Base-by-base conservation (phyloP, 129 eudicot genomes). In the Smallanthus sonchifolius region DNA sequence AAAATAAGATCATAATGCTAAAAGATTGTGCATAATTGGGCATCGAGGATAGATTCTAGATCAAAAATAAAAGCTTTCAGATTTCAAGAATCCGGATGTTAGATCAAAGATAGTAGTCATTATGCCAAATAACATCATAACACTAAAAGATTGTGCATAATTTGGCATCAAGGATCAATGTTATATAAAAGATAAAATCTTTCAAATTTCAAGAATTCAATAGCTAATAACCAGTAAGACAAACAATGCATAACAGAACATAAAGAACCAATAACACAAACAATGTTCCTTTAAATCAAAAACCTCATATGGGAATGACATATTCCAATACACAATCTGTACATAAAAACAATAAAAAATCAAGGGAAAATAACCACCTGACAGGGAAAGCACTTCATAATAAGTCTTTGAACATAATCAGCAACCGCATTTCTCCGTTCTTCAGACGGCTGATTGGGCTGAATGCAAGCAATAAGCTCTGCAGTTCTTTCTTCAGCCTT, bases 401-500 rank as follows among this genome's bases (percentile, higher is more conserved):
- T 89, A 43, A 92, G 91, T 77, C 90, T 81, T 64, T 89, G 94
- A 62, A 92, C 95, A 72, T 87, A 87, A 84, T 85, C 90, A 28
- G 95, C 96, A 56, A 92, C 92, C 2, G 98, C 95, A 79, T 82
- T 87, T 57, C 96, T 68, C 5, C 88, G 88, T 55, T 81, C 83
- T 67, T 89, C 94, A 0, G 97, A 92, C 5, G 87, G 86, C 66
- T 80, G 89, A 79, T 89, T 89, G 9, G 97, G 97, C 79, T 92
- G 98, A 69, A 92, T 89, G 81, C 90, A 81, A 77, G 90, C 84
- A 76, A 92, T 87, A 55, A 92, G 94, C 75, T 89, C 96, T 11
- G 94, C 96, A 67, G 96, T 89, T 81, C 90, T 84, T 51, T 87
- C 91, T 66, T 92, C 96, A 4, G 95, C 94, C 80, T 72, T 87